Evolutionary conservation across 2,329 filamentous ascomycete genomes (phyloP).

Genomic region (Neonectria coccinea): DNA sequence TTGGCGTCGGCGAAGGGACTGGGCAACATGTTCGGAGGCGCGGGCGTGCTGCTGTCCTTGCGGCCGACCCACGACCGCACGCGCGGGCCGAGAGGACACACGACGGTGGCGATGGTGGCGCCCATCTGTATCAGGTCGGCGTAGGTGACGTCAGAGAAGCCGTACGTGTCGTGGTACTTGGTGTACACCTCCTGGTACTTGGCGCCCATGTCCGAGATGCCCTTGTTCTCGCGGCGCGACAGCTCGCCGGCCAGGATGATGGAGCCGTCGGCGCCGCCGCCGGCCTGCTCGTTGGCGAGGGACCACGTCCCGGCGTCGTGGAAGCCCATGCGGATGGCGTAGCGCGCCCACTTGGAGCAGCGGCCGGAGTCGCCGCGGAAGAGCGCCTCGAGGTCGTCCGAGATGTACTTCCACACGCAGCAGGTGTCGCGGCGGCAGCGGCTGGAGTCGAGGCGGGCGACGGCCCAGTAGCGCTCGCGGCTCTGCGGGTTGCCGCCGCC

Average conservation of each 20-base stretch:
- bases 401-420: constrained; percentile 60
- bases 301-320: constrained; percentile 62
- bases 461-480: constrained; percentile 40
- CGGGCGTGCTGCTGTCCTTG: constrained; percentile 55
- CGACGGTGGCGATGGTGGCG: constrained; percentile 61
- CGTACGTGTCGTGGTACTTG: constrained; percentile 52
- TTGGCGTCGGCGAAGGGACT: constrained; percentile 57
- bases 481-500: constrained; percentile 46
- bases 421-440: constrained; percentile 55
- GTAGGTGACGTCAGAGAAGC: constrained; percentile 57
- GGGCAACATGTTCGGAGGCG: constrained; percentile 58
- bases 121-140: constrained; percentile 68
- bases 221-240: constrained; percentile 57
- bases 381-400: constrained; percentile 51
- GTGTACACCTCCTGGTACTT: constrained; percentile 54
- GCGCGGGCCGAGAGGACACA: constrained; percentile 59
- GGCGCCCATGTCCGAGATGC: constrained; percentile 58
- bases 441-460: constrained; percentile 37
- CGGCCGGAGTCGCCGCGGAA: constrained; percentile 54
- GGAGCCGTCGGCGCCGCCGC: constrained; percentile 61
- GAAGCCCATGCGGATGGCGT: constrained; percentile 60
- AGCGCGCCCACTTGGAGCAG: constrained; percentile 58
- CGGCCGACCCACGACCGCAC: constrained; percentile 65
- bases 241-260: constrained; percentile 57
- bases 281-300: constrained; percentile 45